phyloP scores from a whole-genome alignment of 2,329 filamentous ascomycete species.

The Diaporthe citri region DNA sequence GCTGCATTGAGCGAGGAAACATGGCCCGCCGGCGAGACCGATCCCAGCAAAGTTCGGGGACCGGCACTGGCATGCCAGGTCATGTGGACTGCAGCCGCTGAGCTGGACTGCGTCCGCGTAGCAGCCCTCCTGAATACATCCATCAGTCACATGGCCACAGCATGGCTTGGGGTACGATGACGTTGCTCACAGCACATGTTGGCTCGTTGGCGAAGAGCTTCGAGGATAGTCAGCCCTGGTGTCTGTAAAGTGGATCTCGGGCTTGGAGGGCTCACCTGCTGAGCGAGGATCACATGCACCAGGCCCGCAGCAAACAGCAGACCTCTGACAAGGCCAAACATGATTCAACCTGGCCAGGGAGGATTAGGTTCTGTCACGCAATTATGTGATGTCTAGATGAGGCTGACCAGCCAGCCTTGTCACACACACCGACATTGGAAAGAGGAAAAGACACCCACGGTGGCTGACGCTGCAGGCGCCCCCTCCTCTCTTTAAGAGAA shows the following conservation, averaged over 20 bases:
- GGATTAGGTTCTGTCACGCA: slow-evolving; percentile 15
- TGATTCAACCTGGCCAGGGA: slow-evolving; percentile 13
- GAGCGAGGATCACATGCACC: slow-evolving; percentile 13
- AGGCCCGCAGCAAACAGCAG: not conserved
- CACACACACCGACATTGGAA: slow-evolving; percentile 13
- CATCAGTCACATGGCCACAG: not conserved
- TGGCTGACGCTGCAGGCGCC: not conserved
- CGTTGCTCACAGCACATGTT: slow-evolving; percentile 12
- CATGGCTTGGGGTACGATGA: not conserved
- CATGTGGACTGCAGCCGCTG: not conserved
- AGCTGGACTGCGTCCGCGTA: slow-evolving; percentile 14
- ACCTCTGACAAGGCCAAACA: slow-evolving; percentile 14
- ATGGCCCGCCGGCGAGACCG: slow-evolving; percentile 22
- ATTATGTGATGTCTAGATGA: slow-evolving; percentile 23
- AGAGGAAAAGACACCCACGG: not conserved
- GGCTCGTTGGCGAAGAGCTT: slow-evolving; percentile 32
- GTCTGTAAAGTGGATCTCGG: not conserved
- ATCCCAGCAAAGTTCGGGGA: not conserved
- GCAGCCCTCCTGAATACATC: not conserved
- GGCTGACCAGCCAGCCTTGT: slow-evolving; percentile 29
- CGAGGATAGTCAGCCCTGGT: slow-evolving; percentile 8
- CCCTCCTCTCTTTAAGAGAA: slow-evolving; percentile 8
- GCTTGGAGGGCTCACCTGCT: slow-evolving; percentile 23
- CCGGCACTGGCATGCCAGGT: slow-evolving; percentile 22
- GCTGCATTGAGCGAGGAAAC: slow-evolving; percentile 23